These are phyloP conservation scores for Margaritispora aquatica DNA, from an alignment of 495 filamentous ascomycete species.

Conservation along the genomic window DNA sequence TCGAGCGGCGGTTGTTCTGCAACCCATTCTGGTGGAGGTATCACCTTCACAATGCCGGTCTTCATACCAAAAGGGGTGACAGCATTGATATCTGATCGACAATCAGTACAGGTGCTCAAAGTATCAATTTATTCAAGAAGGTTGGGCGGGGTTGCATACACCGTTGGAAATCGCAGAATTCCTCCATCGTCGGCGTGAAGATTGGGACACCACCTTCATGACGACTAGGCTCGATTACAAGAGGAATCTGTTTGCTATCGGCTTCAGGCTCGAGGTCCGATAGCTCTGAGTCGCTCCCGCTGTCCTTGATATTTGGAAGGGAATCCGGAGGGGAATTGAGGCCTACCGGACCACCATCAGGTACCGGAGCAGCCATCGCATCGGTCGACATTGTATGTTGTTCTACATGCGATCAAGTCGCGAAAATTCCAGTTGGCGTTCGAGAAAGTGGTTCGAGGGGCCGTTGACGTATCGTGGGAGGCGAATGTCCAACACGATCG, in stretches of 20 bases:
- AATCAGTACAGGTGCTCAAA: not conserved
- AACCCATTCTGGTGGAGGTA: constrained; percentile 92
- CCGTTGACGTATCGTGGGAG: not conserved
- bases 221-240: constrained; percentile 65
- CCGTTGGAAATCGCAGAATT: constrained; percentile 85
- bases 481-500: not conserved
- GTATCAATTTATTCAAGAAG: not conserved
- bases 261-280: constrained; percentile 51
- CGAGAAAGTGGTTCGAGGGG: not conserved
- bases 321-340: constrained; percentile 22
- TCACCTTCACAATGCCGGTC: constrained; percentile 91
- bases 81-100: constrained; percentile 32
- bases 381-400: constrained; percentile 17
- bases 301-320: constrained; percentile 13
- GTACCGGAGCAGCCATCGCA: constrained; percentile 13
- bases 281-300: constrained; percentile 45
- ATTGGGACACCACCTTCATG: constrained; percentile 84
- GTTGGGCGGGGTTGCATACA: constrained; percentile 43
- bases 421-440: not conserved
- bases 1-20: constrained; percentile 70
- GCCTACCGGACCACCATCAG: constrained; percentile 8
- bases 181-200: constrained; percentile 91
- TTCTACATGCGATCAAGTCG: constrained; percentile 18
- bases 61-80: constrained; percentile 95
- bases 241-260: constrained; percentile 31